Evolutionary conservation across 2,329 filamentous ascomycete genomes (phyloP).

Genomic region (Ophioceras dolichostomum): DNA sequence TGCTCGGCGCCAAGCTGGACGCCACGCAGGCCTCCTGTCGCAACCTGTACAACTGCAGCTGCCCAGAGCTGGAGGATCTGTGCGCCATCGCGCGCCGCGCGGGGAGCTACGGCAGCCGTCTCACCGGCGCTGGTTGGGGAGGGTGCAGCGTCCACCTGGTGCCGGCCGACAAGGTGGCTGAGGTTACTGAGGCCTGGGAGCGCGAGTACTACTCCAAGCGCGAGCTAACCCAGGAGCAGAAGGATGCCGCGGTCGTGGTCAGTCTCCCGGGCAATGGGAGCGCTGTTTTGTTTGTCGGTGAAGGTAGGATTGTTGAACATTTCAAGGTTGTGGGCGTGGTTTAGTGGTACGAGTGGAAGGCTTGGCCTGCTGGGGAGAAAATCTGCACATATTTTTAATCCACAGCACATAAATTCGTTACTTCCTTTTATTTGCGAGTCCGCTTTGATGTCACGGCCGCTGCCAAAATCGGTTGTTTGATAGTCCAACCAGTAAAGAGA

Average conservation of each 20-base stretch:
- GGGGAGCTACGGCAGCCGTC: slow-evolving; percentile 71
- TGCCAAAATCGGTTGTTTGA: no score
- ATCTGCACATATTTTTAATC: no score
- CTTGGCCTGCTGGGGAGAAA: no score
- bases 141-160: slow-evolving; percentile 93
- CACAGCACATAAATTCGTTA: no score
- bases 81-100: slow-evolving; percentile 67
- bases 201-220: slow-evolving; percentile 71
- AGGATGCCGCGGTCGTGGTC: slow-evolving; percentile 71
- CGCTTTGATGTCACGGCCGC: no score
- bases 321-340: no score
- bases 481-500: no score
- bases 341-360: no score
- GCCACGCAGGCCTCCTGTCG: slow-evolving; percentile 80
- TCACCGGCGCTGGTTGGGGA: slow-evolving; percentile 94
- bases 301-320: slow-evolving; percentile 8
- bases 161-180: slow-evolving; percentile 67
- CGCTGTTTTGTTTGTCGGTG: slow-evolving; percentile 33
- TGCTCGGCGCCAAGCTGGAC: slow-evolving; percentile 76
- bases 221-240: slow-evolving; percentile 54
- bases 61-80: slow-evolving; percentile 80
- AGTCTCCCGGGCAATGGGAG: slow-evolving; percentile 75
- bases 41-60: slow-evolving; percentile 83
- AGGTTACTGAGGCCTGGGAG: slow-evolving; percentile 65
- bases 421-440: no score